Percentiles rank a stretch among this genome's conserved stretches.
These are phyloP conservation scores for Tinospora cordifolia DNA, from an alignment of 164 flowering plant species.

Conservation along the genomic window DNA sequence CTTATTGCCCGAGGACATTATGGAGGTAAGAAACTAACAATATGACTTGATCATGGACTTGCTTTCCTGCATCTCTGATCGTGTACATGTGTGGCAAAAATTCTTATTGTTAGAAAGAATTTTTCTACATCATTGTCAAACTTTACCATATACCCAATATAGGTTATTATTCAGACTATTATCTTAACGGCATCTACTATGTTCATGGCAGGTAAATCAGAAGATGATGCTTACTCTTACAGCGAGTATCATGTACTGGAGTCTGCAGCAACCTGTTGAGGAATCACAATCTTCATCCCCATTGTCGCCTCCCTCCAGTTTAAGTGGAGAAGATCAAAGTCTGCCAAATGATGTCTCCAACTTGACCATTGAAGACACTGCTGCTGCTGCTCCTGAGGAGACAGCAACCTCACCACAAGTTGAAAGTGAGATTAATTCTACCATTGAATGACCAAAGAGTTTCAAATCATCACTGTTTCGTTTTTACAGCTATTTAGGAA, in stretches of 20 bases:
- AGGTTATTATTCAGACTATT: not conserved
- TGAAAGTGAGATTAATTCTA: constrained; percentile 23
- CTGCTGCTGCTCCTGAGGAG: constrained; percentile 25
- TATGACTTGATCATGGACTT: not conserved
- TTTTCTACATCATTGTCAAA: not conserved
- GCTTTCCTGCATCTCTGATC: not conserved
- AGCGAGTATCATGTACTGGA: constrained; percentile 95
- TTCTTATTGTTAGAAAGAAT: too few relatives aligned
- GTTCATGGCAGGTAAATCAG: constrained; percentile 65
- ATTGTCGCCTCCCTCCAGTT: constrained; percentile 8
- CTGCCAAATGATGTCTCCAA: constrained; percentile 46
- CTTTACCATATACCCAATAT: not conserved
- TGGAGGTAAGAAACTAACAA: constrained; percentile 47
- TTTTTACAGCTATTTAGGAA: not conserved
- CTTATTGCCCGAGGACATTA: constrained; percentile 90
- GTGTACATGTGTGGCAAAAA: not conserved
- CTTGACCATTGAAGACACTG: constrained; percentile 44
- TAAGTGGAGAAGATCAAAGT: constrained; percentile 31
- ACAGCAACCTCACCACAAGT: constrained; percentile 29
- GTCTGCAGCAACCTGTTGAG: constrained; percentile 46
- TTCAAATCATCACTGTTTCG: not conserved
- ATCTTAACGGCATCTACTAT: not conserved
- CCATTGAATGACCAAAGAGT: not conserved
- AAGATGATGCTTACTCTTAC: constrained; percentile 84
- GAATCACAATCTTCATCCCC: constrained; percentile 28